Base-by-base conservation (phyloP, 208 protist genomes). In the Trypanosoma mega region DNA sequence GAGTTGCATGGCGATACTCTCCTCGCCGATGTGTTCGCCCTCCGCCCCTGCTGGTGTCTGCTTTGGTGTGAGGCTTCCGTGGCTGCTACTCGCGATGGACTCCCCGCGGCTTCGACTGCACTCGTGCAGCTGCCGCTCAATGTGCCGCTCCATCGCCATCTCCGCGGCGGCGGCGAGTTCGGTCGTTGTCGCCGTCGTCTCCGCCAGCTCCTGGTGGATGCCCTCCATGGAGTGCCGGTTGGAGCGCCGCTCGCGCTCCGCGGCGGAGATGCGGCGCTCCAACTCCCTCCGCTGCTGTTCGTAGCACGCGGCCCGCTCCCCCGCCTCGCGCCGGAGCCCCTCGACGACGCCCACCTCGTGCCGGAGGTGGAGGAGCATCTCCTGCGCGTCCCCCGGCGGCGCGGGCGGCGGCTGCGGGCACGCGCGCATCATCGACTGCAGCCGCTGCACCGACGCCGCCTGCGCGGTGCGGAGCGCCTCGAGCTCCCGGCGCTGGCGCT, bases 341-440 rank as follows among this genome's bases (percentile, higher is more conserved):
- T 88, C 78, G 18, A 85, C 77, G 20, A 82, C 62, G 11, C 58
- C 63, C 6, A 93, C 86, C 48, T 85, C 80, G 33, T 82, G 73
- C 45, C 72, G 49, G 16, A 93, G 51, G 57, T 88, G 87, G 20
- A 74, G 72, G 1, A 88, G 72, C 76, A 87, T 83, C 24, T 80
- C 82, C 27, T 70, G 69, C 9, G 80, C 70, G 70, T 85, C 77
- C 56, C 80, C 70, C 30, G 67, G 59, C 21, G 11, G 43, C 24
- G 60, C 45, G 39, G 11, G 16, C 30, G 36, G 20, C 20, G 18
- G n/a, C 21, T 9, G 31, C 14, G 27, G 6, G 29, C 8, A n/a
- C n/a, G n/a, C n/a, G n/a, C n/a, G n/a, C n/a, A n/a, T n/a, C n/a
- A n/a, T n/a, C n/a, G n/a, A n/a, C 65, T 87, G 78, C 16, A 94